Conservation (phyloP, 192 early-diverging fungal genomes). For the Phycomyces nitens region DNA sequence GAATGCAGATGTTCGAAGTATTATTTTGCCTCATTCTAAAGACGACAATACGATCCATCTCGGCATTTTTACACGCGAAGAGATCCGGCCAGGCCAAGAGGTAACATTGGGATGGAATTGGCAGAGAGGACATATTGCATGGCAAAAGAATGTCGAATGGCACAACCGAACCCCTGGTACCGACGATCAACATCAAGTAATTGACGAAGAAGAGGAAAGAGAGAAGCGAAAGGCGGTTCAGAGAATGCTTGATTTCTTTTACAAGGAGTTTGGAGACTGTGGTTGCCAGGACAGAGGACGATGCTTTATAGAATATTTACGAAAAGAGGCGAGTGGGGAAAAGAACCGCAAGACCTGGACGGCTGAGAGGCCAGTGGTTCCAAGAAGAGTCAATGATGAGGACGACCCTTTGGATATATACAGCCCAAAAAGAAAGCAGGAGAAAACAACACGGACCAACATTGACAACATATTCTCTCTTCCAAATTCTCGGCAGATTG, state of each 20-base stretch:
- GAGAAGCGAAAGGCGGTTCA: conserved; percentile 29
- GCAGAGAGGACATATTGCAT: conserved; percentile 47
- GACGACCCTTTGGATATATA: not conserved
- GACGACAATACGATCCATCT: conserved; percentile 57
- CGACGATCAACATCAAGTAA: conserved; percentile 9
- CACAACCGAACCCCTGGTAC: conserved; percentile 21
- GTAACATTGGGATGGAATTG: conserved; percentile 73
- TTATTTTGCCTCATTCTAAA: conserved; percentile 42
- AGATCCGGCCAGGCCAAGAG: conserved; percentile 59
- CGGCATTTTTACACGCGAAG: conserved; percentile 60
- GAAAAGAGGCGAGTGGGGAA: conserved; percentile 31
- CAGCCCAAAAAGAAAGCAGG: not conserved
- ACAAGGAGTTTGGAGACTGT: conserved; percentile 42
- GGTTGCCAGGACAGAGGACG: conserved; percentile 40
- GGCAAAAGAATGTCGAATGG: conserved; percentile 28
- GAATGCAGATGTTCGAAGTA: conserved; percentile 61
- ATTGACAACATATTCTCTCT: not conserved
- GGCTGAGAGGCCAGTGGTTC: not conserved
- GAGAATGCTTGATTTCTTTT: conserved; percentile 29
- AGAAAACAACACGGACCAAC: not conserved
- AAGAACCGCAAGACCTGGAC: not conserved
- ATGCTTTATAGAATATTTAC: conserved; percentile 43
- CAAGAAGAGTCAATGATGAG: not conserved
- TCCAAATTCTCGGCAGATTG: not conserved
- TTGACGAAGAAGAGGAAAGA: conserved; percentile 21